Conservation (phyloP, 345 rosid species). For the Eutrema japonicum region DNA sequence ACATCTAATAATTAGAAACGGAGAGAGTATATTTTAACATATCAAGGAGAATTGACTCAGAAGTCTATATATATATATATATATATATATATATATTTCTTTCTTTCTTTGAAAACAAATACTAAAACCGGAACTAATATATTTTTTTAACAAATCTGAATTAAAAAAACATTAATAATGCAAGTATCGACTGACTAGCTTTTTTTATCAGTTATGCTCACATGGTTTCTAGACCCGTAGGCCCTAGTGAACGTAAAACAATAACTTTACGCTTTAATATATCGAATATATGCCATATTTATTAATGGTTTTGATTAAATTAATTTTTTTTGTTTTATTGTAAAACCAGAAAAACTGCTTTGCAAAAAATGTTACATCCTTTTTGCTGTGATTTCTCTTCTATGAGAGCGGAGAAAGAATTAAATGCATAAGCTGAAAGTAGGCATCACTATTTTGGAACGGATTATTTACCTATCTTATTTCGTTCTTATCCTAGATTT, state of each 20-base stretch:
- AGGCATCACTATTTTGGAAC: no score
- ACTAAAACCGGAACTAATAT: neutral
- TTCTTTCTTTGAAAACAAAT: neutral
- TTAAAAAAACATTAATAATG: neutral
- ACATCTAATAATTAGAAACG: no score
- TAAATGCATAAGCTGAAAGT: no score
- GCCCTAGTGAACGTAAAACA: slow-evolving; percentile 7
- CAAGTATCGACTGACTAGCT: slow-evolving; percentile 2
- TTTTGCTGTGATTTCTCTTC: no score
- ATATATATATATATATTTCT: neutral
- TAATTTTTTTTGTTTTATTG: no score
- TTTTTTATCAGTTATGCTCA: slow-evolving; percentile 5
- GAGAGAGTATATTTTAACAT: neutral
- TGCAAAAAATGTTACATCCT: no score
- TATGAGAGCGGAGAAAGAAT: no score
- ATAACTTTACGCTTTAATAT: slow-evolving; percentile 19
- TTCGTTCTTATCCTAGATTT: no score
- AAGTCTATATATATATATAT: neutral
- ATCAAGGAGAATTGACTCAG: slow-evolving; percentile 1
- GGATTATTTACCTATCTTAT: no score
- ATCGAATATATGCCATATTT: slow-evolving; percentile 3
- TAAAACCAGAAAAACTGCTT: no score
- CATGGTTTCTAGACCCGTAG: slow-evolving; percentile 22
- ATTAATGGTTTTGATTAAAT: neutral
- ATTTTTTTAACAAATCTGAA: neutral